Percentiles rank a stretch among this genome's conserved stretches.
phyloP scores from a whole-genome alignment of 1,139 yeast genomes.

The Candida tropicalis region DNA sequence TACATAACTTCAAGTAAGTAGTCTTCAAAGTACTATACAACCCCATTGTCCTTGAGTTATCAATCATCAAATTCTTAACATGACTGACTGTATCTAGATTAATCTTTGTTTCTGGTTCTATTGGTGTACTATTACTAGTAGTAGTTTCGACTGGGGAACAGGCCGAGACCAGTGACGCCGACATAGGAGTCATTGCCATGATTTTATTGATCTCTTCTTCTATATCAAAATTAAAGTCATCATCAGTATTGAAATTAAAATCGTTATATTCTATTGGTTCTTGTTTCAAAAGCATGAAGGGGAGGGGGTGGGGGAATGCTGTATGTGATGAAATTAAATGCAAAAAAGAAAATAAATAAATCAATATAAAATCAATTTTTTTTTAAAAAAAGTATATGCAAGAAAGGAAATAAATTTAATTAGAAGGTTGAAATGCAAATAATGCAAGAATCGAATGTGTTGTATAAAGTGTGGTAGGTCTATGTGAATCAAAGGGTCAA shows the following conservation, averaged over 20 bases:
- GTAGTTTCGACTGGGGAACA: slow-evolving; percentile 7
- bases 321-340: neutral
- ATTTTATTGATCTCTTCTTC: slow-evolving; percentile 10
- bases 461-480: too few relatives aligned
- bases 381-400: too few relatives aligned
- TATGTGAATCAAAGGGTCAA: too few relatives aligned
- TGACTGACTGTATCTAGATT: slow-evolving; percentile 25
- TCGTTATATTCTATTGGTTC: neutral
- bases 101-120: slow-evolving; percentile 7
- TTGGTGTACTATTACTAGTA: neutral
- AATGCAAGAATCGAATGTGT: too few relatives aligned
- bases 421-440: too few relatives aligned
- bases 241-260: slow-evolving; percentile 1
- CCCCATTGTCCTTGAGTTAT: slow-evolving; percentile 31
- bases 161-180: slow-evolving; percentile 4
- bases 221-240: slow-evolving; percentile 14
- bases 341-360: neutral
- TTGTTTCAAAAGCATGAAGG: neutral
- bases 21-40: slow-evolving; percentile 36
- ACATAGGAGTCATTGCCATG: slow-evolving; percentile 7
- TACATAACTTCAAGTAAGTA: slow-evolving; percentile 39
- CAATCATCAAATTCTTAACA: slow-evolving; percentile 33
- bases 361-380: too few relatives aligned
- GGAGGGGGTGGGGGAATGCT: neutral
- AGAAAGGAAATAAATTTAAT: too few relatives aligned